A percentile compares a stretch with the other conserved stretches of the same genome.
These are phyloP conservation scores for Phytophthora syringae DNA, from an alignment of 352 stramenopile genomes.

Conservation along the genomic window DNA sequence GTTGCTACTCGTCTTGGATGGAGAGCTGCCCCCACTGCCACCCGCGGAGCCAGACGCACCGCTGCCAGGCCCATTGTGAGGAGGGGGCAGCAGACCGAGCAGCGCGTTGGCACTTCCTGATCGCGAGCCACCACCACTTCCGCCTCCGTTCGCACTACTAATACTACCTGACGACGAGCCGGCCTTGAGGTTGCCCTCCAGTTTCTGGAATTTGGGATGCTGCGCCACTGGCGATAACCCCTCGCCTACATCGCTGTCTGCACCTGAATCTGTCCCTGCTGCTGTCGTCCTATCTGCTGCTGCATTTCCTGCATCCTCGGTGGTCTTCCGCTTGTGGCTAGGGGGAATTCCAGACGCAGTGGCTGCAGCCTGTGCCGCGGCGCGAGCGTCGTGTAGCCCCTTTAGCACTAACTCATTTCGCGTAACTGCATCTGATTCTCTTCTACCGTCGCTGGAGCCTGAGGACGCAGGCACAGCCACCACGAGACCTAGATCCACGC, in stretches of 20 bases:
- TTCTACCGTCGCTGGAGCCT: conserved; percentile 19
- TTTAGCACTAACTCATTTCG: conserved; percentile 68
- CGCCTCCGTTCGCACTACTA: conserved; percentile 40
- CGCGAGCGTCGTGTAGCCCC: conserved; percentile 48
- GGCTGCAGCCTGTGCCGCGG: conserved; percentile 9
- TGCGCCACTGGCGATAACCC: conserved; percentile 33
- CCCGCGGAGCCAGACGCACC: conserved; percentile 24
- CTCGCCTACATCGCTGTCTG: conserved; percentile 37
- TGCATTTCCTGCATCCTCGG: conserved; percentile 35
- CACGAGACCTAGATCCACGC: conserved; percentile 69
- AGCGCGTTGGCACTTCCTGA: conserved; percentile 48
- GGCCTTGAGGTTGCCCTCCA: conserved; percentile 52
- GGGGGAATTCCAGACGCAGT: conserved; percentile 20
- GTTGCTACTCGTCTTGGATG: conserved; percentile 48
- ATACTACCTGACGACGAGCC: conserved; percentile 56
- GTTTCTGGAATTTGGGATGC: conserved; percentile 60
- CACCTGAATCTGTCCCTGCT: conserved; percentile 27
- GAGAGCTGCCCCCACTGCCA: conserved; percentile 32
- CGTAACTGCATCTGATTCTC: conserved; percentile 51
- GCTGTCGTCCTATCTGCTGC: conserved; percentile 21
- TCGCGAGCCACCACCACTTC: conserved; percentile 34
- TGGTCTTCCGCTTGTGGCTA: conserved; percentile 65
- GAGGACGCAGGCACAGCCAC: conserved; percentile 32
- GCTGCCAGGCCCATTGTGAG: conserved; percentile 36
- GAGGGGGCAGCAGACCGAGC: conserved; percentile 42